These are phyloP conservation scores for Gossypium gossypioides DNA, from an alignment of 441 rosid species.

Conservation along the genomic window DNA sequence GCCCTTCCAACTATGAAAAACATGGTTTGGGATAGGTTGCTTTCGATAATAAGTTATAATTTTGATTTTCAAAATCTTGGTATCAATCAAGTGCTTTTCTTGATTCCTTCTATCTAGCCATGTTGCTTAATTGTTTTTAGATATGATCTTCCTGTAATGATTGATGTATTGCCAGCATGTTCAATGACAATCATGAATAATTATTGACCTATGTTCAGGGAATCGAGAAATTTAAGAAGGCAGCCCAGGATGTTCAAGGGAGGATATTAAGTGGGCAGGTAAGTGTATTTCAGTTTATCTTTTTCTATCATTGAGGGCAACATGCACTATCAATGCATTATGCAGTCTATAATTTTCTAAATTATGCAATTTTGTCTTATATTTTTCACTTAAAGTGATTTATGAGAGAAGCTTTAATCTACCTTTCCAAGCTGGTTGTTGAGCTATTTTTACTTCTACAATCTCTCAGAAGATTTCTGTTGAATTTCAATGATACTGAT, in stretches of 20 bases:
- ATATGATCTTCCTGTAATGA: slow-evolving; percentile 2
- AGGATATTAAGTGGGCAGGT: slow-evolving; percentile 72
- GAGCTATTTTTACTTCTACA: neutral
- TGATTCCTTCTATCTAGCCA: neutral
- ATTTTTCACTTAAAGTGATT: neutral
- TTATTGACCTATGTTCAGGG: slow-evolving; percentile 42
- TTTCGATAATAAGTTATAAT: neutral
- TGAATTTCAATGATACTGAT: neutral
- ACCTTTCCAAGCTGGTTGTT: neutral
- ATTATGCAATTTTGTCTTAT: neutral
- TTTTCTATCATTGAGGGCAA: neutral
- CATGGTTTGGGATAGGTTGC: neutral
- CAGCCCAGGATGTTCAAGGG: slow-evolving; percentile 72
- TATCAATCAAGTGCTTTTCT: neutral
- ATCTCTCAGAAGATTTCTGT: neutral
- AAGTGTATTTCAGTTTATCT: slow-evolving; percentile 8
- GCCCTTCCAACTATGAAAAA: slow-evolving; percentile 1
- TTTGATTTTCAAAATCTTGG: neutral
- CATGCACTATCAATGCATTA: neutral
- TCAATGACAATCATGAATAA: neutral
- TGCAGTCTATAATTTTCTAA: neutral
- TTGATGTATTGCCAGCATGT: slow-evolving; percentile 2
- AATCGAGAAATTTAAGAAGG: slow-evolving; percentile 88
- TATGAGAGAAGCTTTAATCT: slow-evolving; percentile 8
- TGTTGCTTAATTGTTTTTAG: neutral